A percentile compares a stretch with the other conserved stretches of the same genome.
Conservation (phyloP, 148 eudicot genomes). For the Diospyros lotus region DNA sequence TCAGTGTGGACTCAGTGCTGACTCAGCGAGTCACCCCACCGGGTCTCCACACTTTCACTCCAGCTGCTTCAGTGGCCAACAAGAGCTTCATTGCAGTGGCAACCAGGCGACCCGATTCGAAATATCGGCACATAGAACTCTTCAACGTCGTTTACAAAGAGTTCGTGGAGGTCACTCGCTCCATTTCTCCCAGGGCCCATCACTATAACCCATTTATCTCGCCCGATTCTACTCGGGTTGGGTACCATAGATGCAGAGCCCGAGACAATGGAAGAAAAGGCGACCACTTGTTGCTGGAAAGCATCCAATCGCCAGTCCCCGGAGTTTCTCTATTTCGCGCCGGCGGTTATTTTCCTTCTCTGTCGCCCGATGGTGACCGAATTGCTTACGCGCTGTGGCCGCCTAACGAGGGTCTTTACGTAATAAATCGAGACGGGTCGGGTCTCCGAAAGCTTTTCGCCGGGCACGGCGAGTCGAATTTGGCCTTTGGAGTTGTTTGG, state of each 20-base stretch:
- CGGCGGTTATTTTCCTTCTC: constrained; percentile 63
- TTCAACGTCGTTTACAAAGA: constrained; percentile 34
- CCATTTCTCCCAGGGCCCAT: constrained; percentile 51
- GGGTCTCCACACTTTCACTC: constrained; percentile 69
- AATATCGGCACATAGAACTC: constrained; percentile 64
- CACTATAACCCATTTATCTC: constrained; percentile 86
- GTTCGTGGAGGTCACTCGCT: constrained; percentile 45
- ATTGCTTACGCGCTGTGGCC: constrained; percentile 49
- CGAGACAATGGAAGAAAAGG: constrained; percentile 14
- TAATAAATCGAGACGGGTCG: constrained; percentile 71
- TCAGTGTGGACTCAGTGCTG: no score
- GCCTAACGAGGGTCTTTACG: constrained; percentile 37
- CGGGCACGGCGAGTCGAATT: constrained; percentile 51
- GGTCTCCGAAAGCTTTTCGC: constrained; percentile 12
- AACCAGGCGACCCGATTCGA: constrained; percentile 46
- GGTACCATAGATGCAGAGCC: constrained; percentile 80
- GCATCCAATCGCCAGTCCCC: constrained; percentile 35
- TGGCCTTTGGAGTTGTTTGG: constrained; percentile 62
- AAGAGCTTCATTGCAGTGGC: constrained; percentile 47
- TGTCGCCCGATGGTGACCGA: constrained; percentile 52
- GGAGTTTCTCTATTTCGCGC: constrained; percentile 42
- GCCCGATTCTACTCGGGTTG: constrained; percentile 43
- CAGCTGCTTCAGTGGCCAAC: no score
- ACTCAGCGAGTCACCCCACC: constrained; percentile 55
- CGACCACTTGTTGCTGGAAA: constrained; percentile 42